phyloP scores from a whole-genome alignment of 169 alveolate genomes.

The Plasmodium cynomolgi region DNA sequence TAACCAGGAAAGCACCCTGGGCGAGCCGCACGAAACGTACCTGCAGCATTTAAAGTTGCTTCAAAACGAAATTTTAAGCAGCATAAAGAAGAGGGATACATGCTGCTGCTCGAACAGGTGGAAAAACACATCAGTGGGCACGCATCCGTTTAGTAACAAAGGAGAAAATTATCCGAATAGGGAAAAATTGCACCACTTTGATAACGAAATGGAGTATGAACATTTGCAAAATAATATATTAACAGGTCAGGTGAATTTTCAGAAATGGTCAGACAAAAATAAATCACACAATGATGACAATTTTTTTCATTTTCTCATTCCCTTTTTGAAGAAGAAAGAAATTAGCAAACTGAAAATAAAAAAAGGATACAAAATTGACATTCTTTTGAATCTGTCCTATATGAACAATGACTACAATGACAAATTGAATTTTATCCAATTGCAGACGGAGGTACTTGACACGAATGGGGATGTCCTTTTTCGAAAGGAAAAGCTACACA shows the following conservation, averaged over 20 bases:
- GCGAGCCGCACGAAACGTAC: neutral
- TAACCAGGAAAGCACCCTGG: neutral
- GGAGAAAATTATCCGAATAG: neutral
- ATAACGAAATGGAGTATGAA: constrained; percentile 3
- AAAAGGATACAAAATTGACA: constrained; percentile 59
- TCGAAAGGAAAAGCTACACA: constrained; percentile 50
- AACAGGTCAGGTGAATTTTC: constrained; percentile 51
- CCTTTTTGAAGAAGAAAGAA: constrained; percentile 22
- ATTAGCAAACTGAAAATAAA: constrained; percentile 15
- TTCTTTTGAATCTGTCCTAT: constrained; percentile 40
- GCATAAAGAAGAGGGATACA: constrained; percentile 8
- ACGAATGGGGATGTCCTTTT: constrained; percentile 3
- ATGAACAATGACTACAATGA: constrained; percentile 56
- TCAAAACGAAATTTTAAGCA: constrained; percentile 21
- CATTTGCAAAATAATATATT: constrained; percentile 47
- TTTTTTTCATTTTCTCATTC: constrained; percentile 14
- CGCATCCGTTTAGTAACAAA: neutral
- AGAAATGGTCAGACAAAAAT: neutral
- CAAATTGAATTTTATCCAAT: constrained; percentile 34
- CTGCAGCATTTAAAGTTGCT: constrained; percentile 24
- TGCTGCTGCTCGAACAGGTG: constrained; percentile 29
- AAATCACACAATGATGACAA: neutral
- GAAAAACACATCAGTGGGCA: neutral
- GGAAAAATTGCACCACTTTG: constrained; percentile 18
- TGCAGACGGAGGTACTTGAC: constrained; percentile 33